Percentiles rank a stretch among this genome's conserved stretches.
phyloP scores from a whole-genome alignment of 495 filamentous ascomycete species.

The Aspergillus wentii region DNA sequence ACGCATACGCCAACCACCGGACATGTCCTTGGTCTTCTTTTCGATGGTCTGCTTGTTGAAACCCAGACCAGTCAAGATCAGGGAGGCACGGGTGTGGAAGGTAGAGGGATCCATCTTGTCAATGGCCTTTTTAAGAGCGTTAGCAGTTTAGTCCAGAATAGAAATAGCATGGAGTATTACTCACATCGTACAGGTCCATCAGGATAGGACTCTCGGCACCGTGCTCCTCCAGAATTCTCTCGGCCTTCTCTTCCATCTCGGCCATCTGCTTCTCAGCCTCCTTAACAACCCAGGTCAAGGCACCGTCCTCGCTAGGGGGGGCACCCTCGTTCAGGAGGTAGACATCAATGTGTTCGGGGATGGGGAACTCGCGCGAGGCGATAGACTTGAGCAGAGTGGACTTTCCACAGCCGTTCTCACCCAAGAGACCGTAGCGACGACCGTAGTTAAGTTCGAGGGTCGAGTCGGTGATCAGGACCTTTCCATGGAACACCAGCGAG shows the following conservation, averaged over 20 bases:
- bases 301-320: constrained; percentile 81
- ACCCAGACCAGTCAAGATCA: constrained; percentile 96
- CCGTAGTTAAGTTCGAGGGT: constrained; percentile 90
- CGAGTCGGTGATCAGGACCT: constrained; percentile 88
- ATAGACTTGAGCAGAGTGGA: constrained; percentile 95
- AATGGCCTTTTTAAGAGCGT: constrained; percentile 65
- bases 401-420: constrained; percentile 99
- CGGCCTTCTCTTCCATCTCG: constrained; percentile 78
- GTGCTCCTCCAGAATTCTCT: constrained; percentile 84
- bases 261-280: constrained; percentile 95
- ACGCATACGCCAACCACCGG: constrained; percentile 99
- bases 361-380: constrained; percentile 85
- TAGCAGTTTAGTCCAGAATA: constrained; percentile 14
- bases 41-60: constrained; percentile 97
- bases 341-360: constrained; percentile 96
- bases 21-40: constrained; percentile 99
- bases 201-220: constrained; percentile 89
- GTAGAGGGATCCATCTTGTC: constrained; percentile 99
- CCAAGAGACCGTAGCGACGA: constrained; percentile 88
- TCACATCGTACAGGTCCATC: constrained; percentile 93
- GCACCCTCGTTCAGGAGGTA: constrained; percentile 98
- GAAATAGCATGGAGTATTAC: constrained; percentile 21
- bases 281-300: constrained; percentile 92
- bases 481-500: constrained; percentile 94
- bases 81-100: constrained; percentile 92